phyloP scores from a whole-genome alignment of 768 basidiomycete genomes.

The Termitomyces sp. region DNA sequence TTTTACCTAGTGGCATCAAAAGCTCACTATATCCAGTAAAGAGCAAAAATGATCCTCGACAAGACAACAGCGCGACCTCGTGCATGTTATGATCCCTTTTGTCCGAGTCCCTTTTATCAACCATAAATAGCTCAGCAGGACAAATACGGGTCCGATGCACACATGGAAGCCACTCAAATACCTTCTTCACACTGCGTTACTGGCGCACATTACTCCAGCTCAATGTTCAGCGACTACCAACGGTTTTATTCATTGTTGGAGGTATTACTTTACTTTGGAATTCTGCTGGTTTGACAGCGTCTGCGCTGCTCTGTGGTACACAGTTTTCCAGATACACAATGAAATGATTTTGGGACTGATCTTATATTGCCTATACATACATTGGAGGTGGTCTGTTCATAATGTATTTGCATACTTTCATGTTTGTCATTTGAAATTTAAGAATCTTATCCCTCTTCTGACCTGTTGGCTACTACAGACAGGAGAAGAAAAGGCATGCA shows the following conservation, averaged over 20 bases:
- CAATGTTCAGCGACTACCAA: neutral
- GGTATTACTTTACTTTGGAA: neutral
- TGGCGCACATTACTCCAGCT: neutral
- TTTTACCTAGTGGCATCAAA: neutral
- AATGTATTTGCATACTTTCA: neutral
- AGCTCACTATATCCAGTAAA: neutral
- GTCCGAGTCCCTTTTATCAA: neutral
- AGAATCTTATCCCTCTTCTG: too few species aligned
- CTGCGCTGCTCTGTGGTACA: neutral
- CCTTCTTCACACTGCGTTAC: neutral
- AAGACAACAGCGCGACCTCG: neutral
- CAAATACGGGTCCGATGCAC: neutral
- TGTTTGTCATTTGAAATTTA: neutral
- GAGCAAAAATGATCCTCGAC: neutral
- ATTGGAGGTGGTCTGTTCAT: neutral
- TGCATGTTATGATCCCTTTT: neutral
- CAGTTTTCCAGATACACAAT: neutral
- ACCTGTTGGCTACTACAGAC: neutral
- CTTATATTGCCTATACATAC: neutral
- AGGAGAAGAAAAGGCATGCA: neutral
- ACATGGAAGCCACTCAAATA: neutral
- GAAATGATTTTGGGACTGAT: neutral
- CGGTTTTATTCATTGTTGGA: neutral
- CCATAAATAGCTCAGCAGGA: neutral
- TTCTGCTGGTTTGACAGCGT: neutral